phyloP scores from a whole-genome alignment of 768 basidiomycete genomes.

The Tephrocybe sp. region DNA sequence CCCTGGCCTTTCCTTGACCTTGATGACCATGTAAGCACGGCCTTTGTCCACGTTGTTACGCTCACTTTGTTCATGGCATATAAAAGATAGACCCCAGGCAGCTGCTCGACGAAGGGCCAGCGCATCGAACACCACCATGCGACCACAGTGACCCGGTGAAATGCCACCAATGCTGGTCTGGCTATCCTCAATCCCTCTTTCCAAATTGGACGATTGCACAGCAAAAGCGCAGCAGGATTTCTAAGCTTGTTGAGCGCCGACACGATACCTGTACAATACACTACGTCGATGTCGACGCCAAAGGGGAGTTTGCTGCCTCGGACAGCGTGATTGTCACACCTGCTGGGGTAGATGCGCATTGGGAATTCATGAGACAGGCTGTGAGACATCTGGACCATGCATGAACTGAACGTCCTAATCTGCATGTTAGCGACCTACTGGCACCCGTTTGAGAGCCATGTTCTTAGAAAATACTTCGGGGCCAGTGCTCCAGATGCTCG shows the following conservation, averaged over 20 bases:
- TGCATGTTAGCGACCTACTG: constrained; percentile 23
- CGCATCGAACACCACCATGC: constrained; percentile 18
- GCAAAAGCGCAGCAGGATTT: constrained; percentile 37
- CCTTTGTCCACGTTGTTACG: not conserved
- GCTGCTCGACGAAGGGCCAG: constrained; percentile 18
- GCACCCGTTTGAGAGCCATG: constrained; percentile 45
- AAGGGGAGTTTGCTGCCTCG: constrained; percentile 30
- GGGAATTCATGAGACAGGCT: constrained; percentile 29
- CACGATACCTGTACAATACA: constrained; percentile 30
- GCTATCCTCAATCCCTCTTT: constrained; percentile 53
- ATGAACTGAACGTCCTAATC: not conserved
- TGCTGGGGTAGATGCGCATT: constrained; percentile 26
- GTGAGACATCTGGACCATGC: constrained; percentile 24
- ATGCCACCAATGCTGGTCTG: constrained; percentile 30
- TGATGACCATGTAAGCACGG: constrained; percentile 24
- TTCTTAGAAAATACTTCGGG: constrained; percentile 53
- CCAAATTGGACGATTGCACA: constrained; percentile 57
- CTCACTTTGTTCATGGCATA: not conserved
- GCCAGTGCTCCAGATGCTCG: constrained; percentile 55
- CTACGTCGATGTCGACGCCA: constrained; percentile 39
- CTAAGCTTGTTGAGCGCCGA: constrained; percentile 24
- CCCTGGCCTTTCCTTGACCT: constrained; percentile 40
- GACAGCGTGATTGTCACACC: constrained; percentile 21
- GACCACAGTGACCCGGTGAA: constrained; percentile 20
- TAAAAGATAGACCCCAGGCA: constrained; percentile 30